phyloP scores from a whole-genome alignment of 2,329 filamentous ascomycete genomes.

The Penicillium sp. region DNA sequence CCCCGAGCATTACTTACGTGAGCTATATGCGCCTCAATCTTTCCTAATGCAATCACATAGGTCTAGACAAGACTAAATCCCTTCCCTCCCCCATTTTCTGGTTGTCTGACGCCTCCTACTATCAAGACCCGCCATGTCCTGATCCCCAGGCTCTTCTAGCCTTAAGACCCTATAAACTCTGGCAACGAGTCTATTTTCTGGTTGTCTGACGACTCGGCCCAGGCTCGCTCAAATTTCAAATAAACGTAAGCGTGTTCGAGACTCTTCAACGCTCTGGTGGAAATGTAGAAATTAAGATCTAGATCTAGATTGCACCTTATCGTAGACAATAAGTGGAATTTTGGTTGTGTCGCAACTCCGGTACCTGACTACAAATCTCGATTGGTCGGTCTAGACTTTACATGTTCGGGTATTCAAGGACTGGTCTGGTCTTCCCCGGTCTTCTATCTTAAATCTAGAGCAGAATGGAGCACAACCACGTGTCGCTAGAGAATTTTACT shows the following conservation, averaged over 20 bases:
- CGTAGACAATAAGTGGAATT: not conserved
- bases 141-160: not conserved
- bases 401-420: not conserved
- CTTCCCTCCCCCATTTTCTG: not conserved
- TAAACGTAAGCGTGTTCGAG: not conserved
- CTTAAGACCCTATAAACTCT: not conserved
- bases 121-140: not conserved
- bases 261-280: not conserved
- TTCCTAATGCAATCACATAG: not conserved
- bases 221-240: not conserved
- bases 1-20: not conserved
- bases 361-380: not conserved
- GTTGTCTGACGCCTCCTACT: constrained; percentile 3
- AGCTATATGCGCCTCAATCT: not conserved
- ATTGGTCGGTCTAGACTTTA: not conserved
- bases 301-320: constrained; percentile 1
- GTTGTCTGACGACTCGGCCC: not conserved
- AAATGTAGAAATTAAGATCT: not conserved
- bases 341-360: not conserved
- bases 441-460: not conserved
- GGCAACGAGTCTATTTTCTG: not conserved
- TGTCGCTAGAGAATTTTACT: not conserved
- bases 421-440: not conserved
- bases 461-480: not conserved
- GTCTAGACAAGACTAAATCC: constrained; percentile 1